Conservation (phyloP, 805 yeast genomes). For the Candida insectorum region DNA sequence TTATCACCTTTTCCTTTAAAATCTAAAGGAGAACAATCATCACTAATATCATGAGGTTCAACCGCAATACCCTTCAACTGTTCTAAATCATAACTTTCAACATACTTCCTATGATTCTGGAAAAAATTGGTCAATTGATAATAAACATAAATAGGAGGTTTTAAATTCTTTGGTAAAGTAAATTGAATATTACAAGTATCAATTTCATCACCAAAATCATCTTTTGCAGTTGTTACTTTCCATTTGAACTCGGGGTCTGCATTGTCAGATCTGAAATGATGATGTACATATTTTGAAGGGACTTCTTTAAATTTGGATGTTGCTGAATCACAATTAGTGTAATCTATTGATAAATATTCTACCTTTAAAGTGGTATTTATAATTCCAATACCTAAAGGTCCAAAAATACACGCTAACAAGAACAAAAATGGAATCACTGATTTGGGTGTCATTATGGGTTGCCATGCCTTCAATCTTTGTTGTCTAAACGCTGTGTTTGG, state of each 20-base stretch:
- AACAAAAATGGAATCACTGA: conserved; percentile 85
- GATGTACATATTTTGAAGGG: conserved; percentile 55
- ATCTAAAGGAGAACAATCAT: conserved; percentile 34
- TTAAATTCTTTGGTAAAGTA: conserved; percentile 65
- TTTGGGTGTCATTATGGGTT: conserved; percentile 87
- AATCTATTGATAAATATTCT: conserved; percentile 71
- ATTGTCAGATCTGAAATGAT: conserved; percentile 56
- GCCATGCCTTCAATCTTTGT: conserved; percentile 68
- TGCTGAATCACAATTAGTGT: conserved; percentile 66
- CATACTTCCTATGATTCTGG: conserved; percentile 94
- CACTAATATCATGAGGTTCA: conserved; percentile 43
- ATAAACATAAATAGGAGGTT: conserved; percentile 71
- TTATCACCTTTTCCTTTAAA: conserved; percentile 40
- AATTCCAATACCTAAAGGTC: conserved; percentile 88
- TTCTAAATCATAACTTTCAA: conserved; percentile 72
- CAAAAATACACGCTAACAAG: conserved; percentile 71
- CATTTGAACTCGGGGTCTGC: conserved; percentile 56
- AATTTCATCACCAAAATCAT: conserved; percentile 32
- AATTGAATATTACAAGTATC: conserved; percentile 66
- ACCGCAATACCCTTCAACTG: conserved; percentile 81
- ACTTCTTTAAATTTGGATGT: conserved; percentile 44
- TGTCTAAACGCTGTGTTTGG: conserved; percentile 78
- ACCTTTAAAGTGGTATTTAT: conserved; percentile 75
- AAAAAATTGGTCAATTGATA: conserved; percentile 86
- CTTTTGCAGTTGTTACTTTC: conserved; percentile 44